Evolutionary conservation across 2,329 filamentous ascomycete species (phyloP).

Genomic region (Nakataea oryzae): DNA sequence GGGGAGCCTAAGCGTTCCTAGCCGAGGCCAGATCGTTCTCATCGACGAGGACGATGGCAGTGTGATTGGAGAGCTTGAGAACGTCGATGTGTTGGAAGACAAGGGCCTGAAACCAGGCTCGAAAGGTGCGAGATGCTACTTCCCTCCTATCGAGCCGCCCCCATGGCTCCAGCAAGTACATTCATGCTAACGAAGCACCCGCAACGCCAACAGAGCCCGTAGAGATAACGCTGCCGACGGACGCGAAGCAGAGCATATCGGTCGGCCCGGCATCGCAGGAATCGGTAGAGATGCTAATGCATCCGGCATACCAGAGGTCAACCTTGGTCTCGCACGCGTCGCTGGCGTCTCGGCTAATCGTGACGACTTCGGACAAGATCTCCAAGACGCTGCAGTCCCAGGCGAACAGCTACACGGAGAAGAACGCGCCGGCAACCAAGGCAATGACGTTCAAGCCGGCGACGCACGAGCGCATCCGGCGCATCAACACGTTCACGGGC

Average conservation of each 20-base stretch:
- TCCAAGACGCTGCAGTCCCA: conserved; percentile 67
- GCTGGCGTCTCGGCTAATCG: conserved; percentile 80
- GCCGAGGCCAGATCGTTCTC: conserved; percentile 72
- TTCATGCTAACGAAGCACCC: not conserved
- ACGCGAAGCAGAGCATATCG: conserved; percentile 52
- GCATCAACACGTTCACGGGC: conserved; percentile 78
- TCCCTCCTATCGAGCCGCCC: not conserved
- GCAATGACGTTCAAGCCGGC: conserved; percentile 81
- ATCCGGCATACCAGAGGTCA: conserved; percentile 87
- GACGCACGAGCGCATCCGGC: conserved; percentile 76
- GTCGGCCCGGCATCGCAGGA: conserved; percentile 58
- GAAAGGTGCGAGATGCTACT: conserved; percentile 54
- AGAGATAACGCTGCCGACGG: conserved; percentile 62
- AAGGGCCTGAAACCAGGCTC: conserved; percentile 70
- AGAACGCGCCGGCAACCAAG: conserved; percentile 64
- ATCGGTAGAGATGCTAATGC: conserved; percentile 66
- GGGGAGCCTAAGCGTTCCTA: conserved; percentile 43
- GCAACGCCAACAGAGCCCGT: conserved; percentile 51
- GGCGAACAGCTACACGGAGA: conserved; percentile 72
- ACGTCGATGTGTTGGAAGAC: conserved; percentile 48
- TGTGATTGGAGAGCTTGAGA: conserved; percentile 65
- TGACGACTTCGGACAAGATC: conserved; percentile 74
- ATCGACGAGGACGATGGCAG: conserved; percentile 94
- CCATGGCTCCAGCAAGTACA: not conserved
- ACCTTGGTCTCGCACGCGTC: conserved; percentile 78